Evolutionary conservation across 2,329 filamentous ascomycete genomes (phyloP), one percentile per base, ranked within the genome.

Genomic region (Pseudogymnoascus sp.): DNA sequence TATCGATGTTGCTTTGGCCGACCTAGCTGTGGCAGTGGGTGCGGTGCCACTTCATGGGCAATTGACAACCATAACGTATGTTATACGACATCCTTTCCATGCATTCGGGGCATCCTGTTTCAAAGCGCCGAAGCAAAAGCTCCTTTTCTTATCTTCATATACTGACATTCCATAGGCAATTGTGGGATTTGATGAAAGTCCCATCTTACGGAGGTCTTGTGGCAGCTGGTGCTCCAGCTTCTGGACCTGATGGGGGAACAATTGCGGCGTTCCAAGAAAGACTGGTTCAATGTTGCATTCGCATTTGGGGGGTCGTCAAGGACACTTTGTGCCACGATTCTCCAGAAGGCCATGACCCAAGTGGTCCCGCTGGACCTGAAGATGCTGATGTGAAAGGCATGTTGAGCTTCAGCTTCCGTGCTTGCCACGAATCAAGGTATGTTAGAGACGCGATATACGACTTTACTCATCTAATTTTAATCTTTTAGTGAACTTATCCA

Each of bases 321-420:
- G 82, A 86, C 60, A 84, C 95, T 3, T 81, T 99, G 0, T 99
- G 94, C 70, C 88, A 96, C 65, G 94, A 97, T 74, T 96, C 94
- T 0, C 94, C 95, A 0, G 94, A 99, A 75, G 93, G 93, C 0
- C 87, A 94, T 72, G 78, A 91, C 3, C 88, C 87, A 0, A 86
- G 92, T 60, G 90, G 93, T 27, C 74, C 91, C n/a, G 84, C 89
- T 61, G 87, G 89, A 35, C 77, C 84, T 13, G 82, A 88, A 4
- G 89, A 87, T 0, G 80, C 91, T 2, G 87, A 89, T 60, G 92
- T 91, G 0, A 97, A 97, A 71, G 91, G 95, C 68, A 82, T 96
- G 15, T 76, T 99, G 55, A 97, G 93, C 66, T 99, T 94, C 73
- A 96, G 92, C 65, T 99, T 96, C 82, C 85, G 94, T 68, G 91